Evolutionary conservation across 805 yeast species (phyloP), one percentile per base, ranked within the genome.

Genomic region (Sugiyamaella floridensis): DNA sequence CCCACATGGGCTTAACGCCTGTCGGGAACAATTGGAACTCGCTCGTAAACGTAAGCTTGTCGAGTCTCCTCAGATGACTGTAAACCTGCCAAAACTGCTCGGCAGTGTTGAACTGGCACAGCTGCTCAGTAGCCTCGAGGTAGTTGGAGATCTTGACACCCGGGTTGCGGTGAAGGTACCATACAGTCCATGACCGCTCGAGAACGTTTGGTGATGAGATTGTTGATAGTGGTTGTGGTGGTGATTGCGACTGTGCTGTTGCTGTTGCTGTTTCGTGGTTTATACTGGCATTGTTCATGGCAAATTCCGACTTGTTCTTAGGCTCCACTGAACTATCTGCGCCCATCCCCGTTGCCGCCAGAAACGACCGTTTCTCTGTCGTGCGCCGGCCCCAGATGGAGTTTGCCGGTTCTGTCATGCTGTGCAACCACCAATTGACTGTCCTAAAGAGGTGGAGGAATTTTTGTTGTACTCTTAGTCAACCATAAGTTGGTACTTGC

Each of bases 51-150:
- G 63, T 59, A 34, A 63, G 54, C 45, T 55, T 51, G 52, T 61
- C 59, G 15, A 62, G 50, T 10, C 60, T 57, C 7, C 56, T 46
- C 48, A 64, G 49, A 42, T 93, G 87, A 67, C 88, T 86, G 74
- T 82, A 86, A 59, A 90, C 80, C n/a, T 96, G 96, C 97, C 97
- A 90, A 72, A 90, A 90, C 69, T 89, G 96, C 74, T 90, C 97
- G 48, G 89, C 96, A 18, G 96, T 83, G 52, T 82, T 78, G 67
- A 90, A 89, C 18, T 89, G 79, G 63, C 86, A 87, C 49, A 89
- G 90, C 45, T 95, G 92, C 72, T 88, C 87, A 5, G 67, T 63
- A 10, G 67, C 62, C 19, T 57, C 50, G 26, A 60, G 55, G 47
- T 62, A 64, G 49, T 63, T 61, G 19, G 61, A 50, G 42, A 59